Base-by-base conservation (phyloP, 768 basidiomycete species). In the Chalciporus piperatus region DNA sequence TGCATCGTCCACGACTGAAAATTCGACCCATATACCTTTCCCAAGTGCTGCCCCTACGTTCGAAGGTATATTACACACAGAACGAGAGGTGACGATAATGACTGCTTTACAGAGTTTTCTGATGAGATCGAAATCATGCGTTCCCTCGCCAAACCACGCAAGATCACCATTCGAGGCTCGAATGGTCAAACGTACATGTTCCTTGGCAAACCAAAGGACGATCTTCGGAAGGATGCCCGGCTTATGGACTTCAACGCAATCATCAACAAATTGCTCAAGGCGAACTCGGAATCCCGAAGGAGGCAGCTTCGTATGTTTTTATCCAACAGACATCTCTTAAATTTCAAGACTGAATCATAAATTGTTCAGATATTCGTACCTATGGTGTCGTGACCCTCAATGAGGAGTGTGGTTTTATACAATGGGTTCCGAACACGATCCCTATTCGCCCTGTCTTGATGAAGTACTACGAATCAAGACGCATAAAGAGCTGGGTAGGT, bases 371-470 rank as follows among this genome's bases (percentile, higher is more conserved):
- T 65, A 92, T 99, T 51, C 84, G 96, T 22, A 98, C 97, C 3
- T 99, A 98, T 63, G 91, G 93, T n/a, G 93, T 98, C n/a, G 87
- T 97, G 23, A 92, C 95, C 6, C 77, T 99, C 55, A 98, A 97
- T 64, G 96, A 98, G 59, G 93, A 96, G 58, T 98, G 95, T 62
- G 97, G 97, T 0, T 83, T 98, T 44, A 92, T 98, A 50, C 92
- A 99, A 82, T 99, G 97, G 97, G 97, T 99, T 3, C 90, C 88
- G 0, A 89, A 98, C 65, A 97, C 95, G 1, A 77, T 83, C 23
- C 89, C 92, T 1, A 70, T 98, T 33, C 85, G 96, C 25, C 79
- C 81, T 1, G 79, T 98, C 40, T 73, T 98, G 13, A 57, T 78
- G 46, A 84, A 84, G 53, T 71, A 70, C 4, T 99, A 98, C 63